Percentiles rank a stretch among this genome's conserved stretches.
These are phyloP conservation scores for Vitis rotundifolia DNA, from an alignment of 164 flowering plant genomes.

Conservation along the genomic window DNA sequence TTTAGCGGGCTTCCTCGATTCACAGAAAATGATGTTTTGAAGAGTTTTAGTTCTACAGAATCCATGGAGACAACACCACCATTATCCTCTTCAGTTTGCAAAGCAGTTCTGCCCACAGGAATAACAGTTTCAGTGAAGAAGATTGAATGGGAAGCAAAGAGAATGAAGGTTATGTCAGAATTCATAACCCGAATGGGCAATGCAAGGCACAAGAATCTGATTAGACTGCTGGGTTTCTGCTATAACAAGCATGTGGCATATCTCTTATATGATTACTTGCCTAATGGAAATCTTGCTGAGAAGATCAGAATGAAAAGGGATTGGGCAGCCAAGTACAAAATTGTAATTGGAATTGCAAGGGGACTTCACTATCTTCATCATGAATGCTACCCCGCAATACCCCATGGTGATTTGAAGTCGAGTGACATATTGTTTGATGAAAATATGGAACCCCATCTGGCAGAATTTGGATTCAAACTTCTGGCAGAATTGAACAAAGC, in stretches of 20 bases:
- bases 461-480: constrained; percentile 66
- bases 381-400: constrained; percentile 79
- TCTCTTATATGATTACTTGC: constrained; percentile 76
- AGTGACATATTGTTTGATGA: constrained; percentile 74
- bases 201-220: constrained; percentile 76
- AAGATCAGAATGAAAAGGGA: constrained; percentile 51
- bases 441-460: constrained; percentile 79
- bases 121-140: constrained; percentile 78
- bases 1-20: constrained; percentile 76
- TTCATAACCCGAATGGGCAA: constrained; percentile 54
- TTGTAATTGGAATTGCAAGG: constrained; percentile 66
- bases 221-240: constrained; percentile 77
- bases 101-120: constrained; percentile 85
- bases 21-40: constrained; percentile 72
- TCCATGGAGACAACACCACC: constrained; percentile 28
- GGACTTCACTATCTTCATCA: constrained; percentile 89
- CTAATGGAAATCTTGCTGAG: constrained; percentile 72
- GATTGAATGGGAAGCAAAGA: constrained; percentile 58
- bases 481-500: constrained; percentile 38
- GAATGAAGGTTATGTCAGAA: constrained; percentile 33
- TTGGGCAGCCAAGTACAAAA: constrained; percentile 62
- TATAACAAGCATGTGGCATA: constrained; percentile 60
- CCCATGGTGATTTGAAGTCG: constrained; percentile 88
- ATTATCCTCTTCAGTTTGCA: constrained; percentile 41
- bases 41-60: constrained; percentile 55